Base-by-base conservation (phyloP, 495 filamentous ascomycete genomes). In the Penicillium odoratum region DNA sequence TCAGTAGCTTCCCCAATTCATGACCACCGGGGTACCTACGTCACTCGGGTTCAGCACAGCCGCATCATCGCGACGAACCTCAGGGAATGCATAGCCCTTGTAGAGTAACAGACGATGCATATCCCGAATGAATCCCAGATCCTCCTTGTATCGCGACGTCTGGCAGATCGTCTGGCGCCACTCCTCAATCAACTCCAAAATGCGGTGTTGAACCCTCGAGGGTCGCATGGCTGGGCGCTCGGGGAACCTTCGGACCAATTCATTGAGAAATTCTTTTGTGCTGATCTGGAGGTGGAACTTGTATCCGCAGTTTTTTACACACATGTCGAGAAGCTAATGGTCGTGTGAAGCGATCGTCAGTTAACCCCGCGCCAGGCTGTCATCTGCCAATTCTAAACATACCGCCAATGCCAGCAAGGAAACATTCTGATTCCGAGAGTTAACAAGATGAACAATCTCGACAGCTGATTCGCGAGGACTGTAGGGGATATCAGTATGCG, bases 251-350 rank as follows among this genome's bases (percentile, higher is more conserved):
- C 94, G 88, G 29, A 98, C 94, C 60, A 98, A 87, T 81, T 98
- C 94, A 78, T 98, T 98, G 55, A 98, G 84, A 66, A 98, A 98
- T 64, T 98, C 94, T 72, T 98, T 98, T 55, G 94, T 98, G 71
- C 88, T 91, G 72, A 98, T 97, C 75, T 98, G 94, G 40, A 98
- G 86, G 59, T 98, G 94, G 74, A 98, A 98, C 16, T 95, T 92
- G 74, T 98, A 98, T 64, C 94, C 94, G 85, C 94, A 98, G 74
- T 98, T 98, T 77, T 98, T 98, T 71, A 97, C 94, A 72, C 93
- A 98, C 48, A 98, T 98, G 69, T 98, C 94, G 67, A 98, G 88
- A 52, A 98, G 86, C 83, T 88, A 69, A 51, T 50, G 36, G n/a
- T 50, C 13, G 43, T 38, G 40, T 45, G 28, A 29, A 38, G 51